Conservation (phyloP, 2,329 filamentous ascomycete species). For the Fusarium sp. region DNA sequence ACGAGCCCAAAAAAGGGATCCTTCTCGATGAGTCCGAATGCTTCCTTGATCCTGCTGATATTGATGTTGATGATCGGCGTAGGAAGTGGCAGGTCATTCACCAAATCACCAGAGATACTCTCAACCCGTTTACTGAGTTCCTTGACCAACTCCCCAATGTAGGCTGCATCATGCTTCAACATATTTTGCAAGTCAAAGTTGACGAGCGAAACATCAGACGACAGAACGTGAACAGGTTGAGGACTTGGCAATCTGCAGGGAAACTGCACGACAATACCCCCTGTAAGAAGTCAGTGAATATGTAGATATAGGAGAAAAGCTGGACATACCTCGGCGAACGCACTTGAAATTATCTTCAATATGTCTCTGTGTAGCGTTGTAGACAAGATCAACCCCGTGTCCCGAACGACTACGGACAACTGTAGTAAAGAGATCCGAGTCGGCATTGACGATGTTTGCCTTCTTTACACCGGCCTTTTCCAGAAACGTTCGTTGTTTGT, state of each 20-base stretch:
- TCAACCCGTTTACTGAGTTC: constrained; percentile 15
- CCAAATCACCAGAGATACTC: not conserved
- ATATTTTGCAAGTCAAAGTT: constrained; percentile 48
- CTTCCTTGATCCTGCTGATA: constrained; percentile 39
- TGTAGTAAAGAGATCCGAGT: constrained; percentile 47
- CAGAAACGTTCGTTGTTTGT: constrained; percentile 51
- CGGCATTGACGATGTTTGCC: constrained; percentile 51
- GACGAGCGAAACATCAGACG: constrained; percentile 42
- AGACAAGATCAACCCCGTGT: constrained; percentile 54
- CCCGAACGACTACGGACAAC: constrained; percentile 46
- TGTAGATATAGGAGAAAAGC: not conserved
- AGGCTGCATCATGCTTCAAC: constrained; percentile 45
- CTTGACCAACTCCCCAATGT: constrained; percentile 45
- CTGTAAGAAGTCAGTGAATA: constrained; percentile 34
- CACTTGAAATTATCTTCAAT: constrained; percentile 47
- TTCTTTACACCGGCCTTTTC: constrained; percentile 46
- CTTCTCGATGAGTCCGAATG: constrained; percentile 41
- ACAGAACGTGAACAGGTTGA: constrained; percentile 9
- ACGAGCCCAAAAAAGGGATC: constrained; percentile 41
- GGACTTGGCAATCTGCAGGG: constrained; percentile 35
- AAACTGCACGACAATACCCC: constrained; percentile 48
- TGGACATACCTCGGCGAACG: constrained; percentile 48
- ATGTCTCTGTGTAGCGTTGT: constrained; percentile 55
- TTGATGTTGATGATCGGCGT: constrained; percentile 12
- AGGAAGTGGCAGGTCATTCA: not conserved